Conservation (phyloP, 2,329 filamentous ascomycete species). For the Fusarium armeniacum region DNA sequence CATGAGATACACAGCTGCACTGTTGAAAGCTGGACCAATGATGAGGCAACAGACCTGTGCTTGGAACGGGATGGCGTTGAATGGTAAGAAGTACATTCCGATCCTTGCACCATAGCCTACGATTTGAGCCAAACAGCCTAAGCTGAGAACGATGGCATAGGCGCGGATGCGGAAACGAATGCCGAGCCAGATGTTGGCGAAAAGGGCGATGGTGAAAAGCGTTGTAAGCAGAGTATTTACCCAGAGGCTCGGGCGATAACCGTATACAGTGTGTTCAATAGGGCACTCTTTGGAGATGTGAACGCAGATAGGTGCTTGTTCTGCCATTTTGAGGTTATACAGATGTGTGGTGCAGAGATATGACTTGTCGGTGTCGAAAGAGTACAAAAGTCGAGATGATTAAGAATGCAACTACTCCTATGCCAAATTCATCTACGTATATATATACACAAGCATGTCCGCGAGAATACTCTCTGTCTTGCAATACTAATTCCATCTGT, state of each 20-base stretch:
- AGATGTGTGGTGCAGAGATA: too few relatives aligned
- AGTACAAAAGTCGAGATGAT: fast-evolving
- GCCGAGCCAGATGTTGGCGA: constrained; percentile 11
- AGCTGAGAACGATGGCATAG: constrained; percentile 12
- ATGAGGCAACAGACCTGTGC: constrained; percentile 18
- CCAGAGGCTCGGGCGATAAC: constrained; percentile 13
- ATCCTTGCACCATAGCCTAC: constrained; percentile 10
- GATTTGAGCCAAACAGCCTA: constrained; percentile 7
- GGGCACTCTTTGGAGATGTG: constrained; percentile 15
- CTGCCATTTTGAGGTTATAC: background rate
- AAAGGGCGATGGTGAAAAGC: background rate
- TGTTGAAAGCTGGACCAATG: constrained; percentile 26
- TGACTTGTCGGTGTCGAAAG: background rate
- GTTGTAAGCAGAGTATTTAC: background rate
- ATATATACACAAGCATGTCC: background rate
- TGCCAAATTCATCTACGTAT: fast-evolving
- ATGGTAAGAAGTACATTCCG: constrained; percentile 18
- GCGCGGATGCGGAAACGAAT: constrained; percentile 12
- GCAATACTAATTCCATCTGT: background rate
- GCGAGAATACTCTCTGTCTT: too few relatives aligned
- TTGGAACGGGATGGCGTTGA: constrained; percentile 12
- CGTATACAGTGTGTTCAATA: background rate
- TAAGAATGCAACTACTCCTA: background rate
- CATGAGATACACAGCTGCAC: constrained; percentile 27
- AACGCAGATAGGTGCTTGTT: background rate